Conservation (phyloP, 352 stramenopile species). For the Plasmopara muralis region DNA sequence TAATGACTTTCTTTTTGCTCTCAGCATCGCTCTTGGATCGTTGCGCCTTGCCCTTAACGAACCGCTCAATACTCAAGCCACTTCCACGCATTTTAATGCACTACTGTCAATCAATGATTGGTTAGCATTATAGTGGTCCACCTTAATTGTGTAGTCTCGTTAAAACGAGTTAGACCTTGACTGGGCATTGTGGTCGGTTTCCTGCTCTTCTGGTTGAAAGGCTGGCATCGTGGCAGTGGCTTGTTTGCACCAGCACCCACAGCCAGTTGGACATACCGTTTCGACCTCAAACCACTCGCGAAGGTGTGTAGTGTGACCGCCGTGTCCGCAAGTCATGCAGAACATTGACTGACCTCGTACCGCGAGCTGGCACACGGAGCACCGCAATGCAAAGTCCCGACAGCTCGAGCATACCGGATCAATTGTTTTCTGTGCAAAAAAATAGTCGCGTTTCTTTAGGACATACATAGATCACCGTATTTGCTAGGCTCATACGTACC, state of each 20-base stretch:
- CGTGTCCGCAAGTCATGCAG: constrained; percentile 80
- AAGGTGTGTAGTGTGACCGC: constrained; percentile 63
- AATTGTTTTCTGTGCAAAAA: constrained; percentile 34
- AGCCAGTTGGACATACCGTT: constrained; percentile 70
- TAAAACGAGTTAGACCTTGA: constrained; percentile 70
- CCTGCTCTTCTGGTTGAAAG: constrained; percentile 21
- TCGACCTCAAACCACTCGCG: constrained; percentile 74
- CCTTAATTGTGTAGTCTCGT: constrained; percentile 6
- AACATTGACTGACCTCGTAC: constrained; percentile 83
- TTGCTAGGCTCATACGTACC: constrained; percentile 25
- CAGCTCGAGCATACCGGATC: constrained; percentile 56
- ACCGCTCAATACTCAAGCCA: constrained; percentile 78
- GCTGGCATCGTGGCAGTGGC: constrained; percentile 42
- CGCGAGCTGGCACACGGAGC: constrained; percentile 75
- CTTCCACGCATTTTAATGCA: constrained; percentile 49
- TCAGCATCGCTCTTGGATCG: constrained; percentile 71
- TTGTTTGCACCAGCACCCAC: constrained; percentile 82
- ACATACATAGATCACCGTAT: not conserved
- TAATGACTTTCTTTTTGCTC: constrained; percentile 78
- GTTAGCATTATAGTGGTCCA: constrained; percentile 9
- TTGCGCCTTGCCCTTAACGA: constrained; percentile 82
- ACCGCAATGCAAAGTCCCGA: constrained; percentile 71
- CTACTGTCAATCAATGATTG: constrained; percentile 18
- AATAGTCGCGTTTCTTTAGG: not conserved
- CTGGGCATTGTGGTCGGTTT: constrained; percentile 26